Evolutionary conservation across 257 asterid genomes (phyloP), one percentile per base, ranked within the genome.

Genomic region (Jasminum sambac): DNA sequence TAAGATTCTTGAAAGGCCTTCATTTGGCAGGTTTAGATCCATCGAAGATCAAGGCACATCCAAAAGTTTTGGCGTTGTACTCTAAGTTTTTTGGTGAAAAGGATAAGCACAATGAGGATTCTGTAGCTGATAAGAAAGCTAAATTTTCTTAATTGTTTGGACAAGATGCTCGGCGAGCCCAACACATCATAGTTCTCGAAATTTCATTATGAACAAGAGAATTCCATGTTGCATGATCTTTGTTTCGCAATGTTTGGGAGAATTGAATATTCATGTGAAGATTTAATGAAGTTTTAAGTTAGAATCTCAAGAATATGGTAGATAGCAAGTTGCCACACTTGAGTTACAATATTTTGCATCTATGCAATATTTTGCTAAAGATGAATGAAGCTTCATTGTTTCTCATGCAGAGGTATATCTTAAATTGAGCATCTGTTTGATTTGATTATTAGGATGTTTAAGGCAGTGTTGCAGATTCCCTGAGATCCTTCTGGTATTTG

Each of bases 51-150:
- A 81, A 34, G 64, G 97, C 95, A 6, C 88, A 87, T 72, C 96
- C 95, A 2, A 89, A 82, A 79, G 96, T 91, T 71, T 46, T 84
- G 84, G 77, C 89, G 50, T 89, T 83, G 74, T 89, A 91, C 66
- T n/a, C 72, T 41, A 71, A 74, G 2, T 71, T 89, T 67, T 59
- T 69, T 39, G 40, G 24, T 36, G 42, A 72, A 69, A 67, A 60
- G 67, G 65, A 66, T 37, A 74, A 58, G 70, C 66, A 63, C 4
- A 52, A 48, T 57, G 59, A 65, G 71, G 60, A 65, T 67, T 23
- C 60, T 3, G 11, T 34, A 64, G 74, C 43, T 13, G 57, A 19
- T 11, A 19, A 52, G 48, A 11, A 11, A 43, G 17, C 64, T 64
- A 41, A 65, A 64, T 55, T 26, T 37, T 24, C 48, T 6, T 19